phyloP scores from a whole-genome alignment of 2,329 filamentous ascomycete species.

The Teratosphaeria epicoccoides region DNA sequence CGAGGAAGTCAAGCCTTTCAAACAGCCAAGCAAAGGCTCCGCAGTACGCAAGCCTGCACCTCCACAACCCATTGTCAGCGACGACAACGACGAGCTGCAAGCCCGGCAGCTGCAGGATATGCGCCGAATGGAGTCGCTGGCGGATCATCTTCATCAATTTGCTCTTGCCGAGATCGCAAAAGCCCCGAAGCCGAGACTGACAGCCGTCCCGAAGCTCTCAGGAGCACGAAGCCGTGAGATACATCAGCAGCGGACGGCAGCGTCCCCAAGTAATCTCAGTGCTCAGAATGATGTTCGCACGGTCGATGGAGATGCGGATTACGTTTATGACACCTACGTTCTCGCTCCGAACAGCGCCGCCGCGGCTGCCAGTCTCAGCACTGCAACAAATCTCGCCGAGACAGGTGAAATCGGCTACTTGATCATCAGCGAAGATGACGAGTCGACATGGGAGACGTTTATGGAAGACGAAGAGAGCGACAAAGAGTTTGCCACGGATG shows the following conservation, averaged over 20 bases:
- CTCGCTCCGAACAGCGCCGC: slow-evolving; percentile 25
- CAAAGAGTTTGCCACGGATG: slow-evolving; percentile 47
- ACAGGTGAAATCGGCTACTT: slow-evolving; percentile 34
- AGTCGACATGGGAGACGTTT: slow-evolving; percentile 48
- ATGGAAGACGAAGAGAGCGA: slow-evolving; percentile 42
- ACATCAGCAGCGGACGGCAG: slow-evolving; percentile 12
- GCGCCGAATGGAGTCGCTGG: slow-evolving; percentile 14
- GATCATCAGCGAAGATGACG: slow-evolving; percentile 40
- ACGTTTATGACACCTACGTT: slow-evolving; percentile 53
- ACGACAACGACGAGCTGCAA: neutral
- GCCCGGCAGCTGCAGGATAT: neutral
- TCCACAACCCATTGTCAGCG: neutral
- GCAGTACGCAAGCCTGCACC: neutral
- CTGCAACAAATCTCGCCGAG: slow-evolving; percentile 8
- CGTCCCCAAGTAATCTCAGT: slow-evolving; percentile 1
- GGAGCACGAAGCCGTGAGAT: slow-evolving; percentile 17
- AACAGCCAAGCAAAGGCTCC: slow-evolving; percentile 2
- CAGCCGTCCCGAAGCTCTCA: slow-evolving; percentile 18
- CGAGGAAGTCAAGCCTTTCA: slow-evolving; percentile 1
- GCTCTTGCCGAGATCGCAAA: slow-evolving; percentile 17
- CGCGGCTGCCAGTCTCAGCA: neutral
- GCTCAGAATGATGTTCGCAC: slow-evolving; percentile 22
- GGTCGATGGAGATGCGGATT: slow-evolving; percentile 40
- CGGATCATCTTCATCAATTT: slow-evolving; percentile 18
- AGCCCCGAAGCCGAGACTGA: slow-evolving; percentile 12